Percentiles rank a stretch among this genome's conserved stretches.
These are phyloP conservation scores for Teratosphaeria viscida DNA, from an alignment of 2,329 filamentous ascomycete species.

Conservation along the genomic window DNA sequence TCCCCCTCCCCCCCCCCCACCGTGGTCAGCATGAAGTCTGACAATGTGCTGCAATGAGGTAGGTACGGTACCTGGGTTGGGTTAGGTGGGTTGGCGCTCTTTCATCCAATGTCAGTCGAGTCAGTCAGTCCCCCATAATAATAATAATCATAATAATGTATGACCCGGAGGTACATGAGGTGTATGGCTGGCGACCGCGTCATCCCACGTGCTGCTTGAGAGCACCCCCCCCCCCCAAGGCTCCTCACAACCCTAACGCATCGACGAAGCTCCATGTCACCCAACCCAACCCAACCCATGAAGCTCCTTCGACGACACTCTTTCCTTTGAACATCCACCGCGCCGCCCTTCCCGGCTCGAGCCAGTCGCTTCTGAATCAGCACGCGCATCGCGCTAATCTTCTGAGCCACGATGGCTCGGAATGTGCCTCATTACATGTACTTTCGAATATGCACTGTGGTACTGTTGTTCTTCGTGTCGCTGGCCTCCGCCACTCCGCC, in stretches of 20 bases:
- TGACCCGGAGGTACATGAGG: not conserved
- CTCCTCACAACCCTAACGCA: not conserved
- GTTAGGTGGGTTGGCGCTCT: not conserved
- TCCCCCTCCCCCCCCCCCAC: too few species aligned
- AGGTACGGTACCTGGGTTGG: too few species aligned
- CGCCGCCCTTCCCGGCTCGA: not conserved
- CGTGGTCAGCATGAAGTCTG: not conserved
- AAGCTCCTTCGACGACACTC: not conserved
- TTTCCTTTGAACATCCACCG: not conserved
- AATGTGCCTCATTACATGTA: not conserved
- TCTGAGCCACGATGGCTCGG: not conserved
- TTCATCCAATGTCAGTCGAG: not conserved
- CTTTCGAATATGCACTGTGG: not conserved
- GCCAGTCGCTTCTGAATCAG: not conserved
- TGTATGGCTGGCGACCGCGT: not conserved
- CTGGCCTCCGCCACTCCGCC: not conserved
- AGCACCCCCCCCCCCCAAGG: too few species aligned
- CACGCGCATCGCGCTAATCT: not conserved
- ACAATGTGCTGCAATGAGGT: not conserved
- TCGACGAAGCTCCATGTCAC: not conserved
- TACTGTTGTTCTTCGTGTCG: not conserved
- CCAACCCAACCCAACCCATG: not conserved
- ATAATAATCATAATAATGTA: too few species aligned
- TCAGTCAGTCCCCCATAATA: too few species aligned
- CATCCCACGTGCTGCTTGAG: not conserved